Evolutionary conservation across 805 yeast genomes (phyloP).

Genomic region (Cyberlindnera bimundalis): DNA sequence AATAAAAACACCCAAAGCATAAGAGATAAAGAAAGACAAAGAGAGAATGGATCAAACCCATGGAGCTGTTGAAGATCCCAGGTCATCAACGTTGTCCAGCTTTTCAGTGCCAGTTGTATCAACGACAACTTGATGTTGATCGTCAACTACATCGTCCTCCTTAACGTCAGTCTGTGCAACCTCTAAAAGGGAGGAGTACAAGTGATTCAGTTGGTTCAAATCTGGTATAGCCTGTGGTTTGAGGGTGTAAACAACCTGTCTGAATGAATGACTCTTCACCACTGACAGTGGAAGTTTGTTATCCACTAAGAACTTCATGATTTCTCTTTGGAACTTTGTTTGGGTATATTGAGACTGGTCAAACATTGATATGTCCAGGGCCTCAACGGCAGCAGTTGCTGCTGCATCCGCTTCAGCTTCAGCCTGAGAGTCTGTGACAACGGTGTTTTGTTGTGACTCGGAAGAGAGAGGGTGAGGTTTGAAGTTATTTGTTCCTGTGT

Average conservation of each 20-base stretch:
- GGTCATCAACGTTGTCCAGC: not conserved
- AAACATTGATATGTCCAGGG: slow-evolving; percentile 17
- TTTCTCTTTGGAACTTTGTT: slow-evolving; percentile 46
- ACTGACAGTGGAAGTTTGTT: slow-evolving; percentile 46
- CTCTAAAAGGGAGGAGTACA: not conserved
- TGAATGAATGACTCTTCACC: slow-evolving; percentile 48
- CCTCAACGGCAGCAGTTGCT: slow-evolving; percentile 3
- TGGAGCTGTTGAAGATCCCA: not conserved
- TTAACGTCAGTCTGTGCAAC: not conserved
- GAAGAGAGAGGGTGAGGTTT: slow-evolving; percentile 16
- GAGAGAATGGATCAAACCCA: not conserved
- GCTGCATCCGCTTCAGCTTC: slow-evolving; percentile 1
- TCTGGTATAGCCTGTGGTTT: slow-evolving; percentile 46
- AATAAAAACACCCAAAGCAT: not conserved
- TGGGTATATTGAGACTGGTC: slow-evolving; percentile 44
- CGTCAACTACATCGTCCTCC: not conserved
- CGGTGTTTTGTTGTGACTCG: slow-evolving; percentile 1
- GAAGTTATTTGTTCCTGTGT: slow-evolving; percentile 14
- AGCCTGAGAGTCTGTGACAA: not conserved
- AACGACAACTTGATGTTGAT: not conserved
- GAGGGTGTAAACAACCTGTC: slow-evolving; percentile 48
- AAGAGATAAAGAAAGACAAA: not conserved
- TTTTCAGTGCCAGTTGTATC: not conserved
- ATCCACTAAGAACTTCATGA: slow-evolving; percentile 48
- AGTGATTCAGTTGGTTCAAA: slow-evolving; percentile 38